Evolutionary conservation across 441 rosid genomes (phyloP), one percentile per base, ranked within the genome.

Genomic region (Populus trichocarpa): DNA sequence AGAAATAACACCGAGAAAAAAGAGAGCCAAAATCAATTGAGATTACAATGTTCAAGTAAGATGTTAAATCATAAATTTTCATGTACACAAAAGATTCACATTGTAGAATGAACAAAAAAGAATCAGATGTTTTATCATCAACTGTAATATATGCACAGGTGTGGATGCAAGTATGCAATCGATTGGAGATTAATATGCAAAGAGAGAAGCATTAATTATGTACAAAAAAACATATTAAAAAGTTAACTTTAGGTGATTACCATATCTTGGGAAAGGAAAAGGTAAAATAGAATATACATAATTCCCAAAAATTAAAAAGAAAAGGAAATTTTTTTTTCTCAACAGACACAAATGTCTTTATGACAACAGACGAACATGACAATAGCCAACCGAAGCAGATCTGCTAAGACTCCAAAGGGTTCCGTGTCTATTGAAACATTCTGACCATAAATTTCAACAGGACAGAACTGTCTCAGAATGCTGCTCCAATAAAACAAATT

Each of bases 1-100:
- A 76, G 53, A 75, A 72, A 36, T 23, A 79, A 81, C n/a, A 20
- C 28, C 40, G n/a, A 50, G 6, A 59, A 73, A 68, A 57, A 50
- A 67, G 3, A 36, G 63, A 35, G 67, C 28, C 30, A 9, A 63
- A 10, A 11, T 4, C 50, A 64, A 35, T 78, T 63, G 33, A 67
- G 35, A 76, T 68, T 46, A 50, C 14, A 32, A 67, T 23, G 22
- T 59, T 50, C 57, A 70, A 18, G 46, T 14, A 3, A 0, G 10
- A 8, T 35, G 22, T 35, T 16, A 9, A 11, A 30, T 63, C 66
- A 22, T 23, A 10, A 23, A 70, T 23, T 23, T 61, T 61, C 23
- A 4, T 10, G 28, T 10, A 22, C 14, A 61, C 14, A 8, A 59
- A 57, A n/a, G 10, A n/a, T 20, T 2, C 65, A 59, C 28, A 61